Base-by-base conservation (phyloP, 495 filamentous ascomycete genomes). In the Xylaria acuta region DNA sequence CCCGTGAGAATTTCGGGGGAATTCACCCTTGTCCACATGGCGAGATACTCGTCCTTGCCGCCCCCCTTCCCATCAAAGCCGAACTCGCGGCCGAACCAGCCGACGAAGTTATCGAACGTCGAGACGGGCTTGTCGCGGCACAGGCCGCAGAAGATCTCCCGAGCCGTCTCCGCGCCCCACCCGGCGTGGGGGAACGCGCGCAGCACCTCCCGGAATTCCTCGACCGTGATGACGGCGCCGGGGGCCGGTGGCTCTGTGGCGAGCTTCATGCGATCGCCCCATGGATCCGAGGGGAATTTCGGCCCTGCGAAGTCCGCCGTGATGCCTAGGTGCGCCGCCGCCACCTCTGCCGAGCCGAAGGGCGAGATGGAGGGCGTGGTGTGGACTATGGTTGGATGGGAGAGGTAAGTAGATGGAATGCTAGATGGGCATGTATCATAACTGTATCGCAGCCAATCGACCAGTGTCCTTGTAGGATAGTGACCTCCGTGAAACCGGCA, bases 61-160 rank as follows among this genome's bases (percentile, higher is more conserved):
- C 30, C 67, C 5, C 77, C 72, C n/a, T 67, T 73, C 30, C 79
- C 75, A 6, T 68, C 73, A 12, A 82, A 64, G 79, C 82, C 84
- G 6, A 62, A 73, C 82, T 81, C 81, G 8, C 72, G 71, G 9
- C 85, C 85, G 70, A 77, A 84, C 0, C 73, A 73, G 7, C 74
- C 74, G 14, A 83, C 81, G 58, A 85, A 80, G 67, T 85, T 88
- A 69, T 86, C 82, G 74, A 84, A 87, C 14, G 86, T 88, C 5
- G 85, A 84, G 38, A 78, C 77, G 7, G 86, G 86, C 76, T 88
- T 88, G 6, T 54, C 76, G 8, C 73, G 73, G 69, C 85, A 88
- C 30, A 89, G 71, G 1, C 78, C 77, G 71, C 81, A 85, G 72
- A 86, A 71, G 18, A 84, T 77, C 14, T 79, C 74, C 54, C 74